A percentile compares a stretch with the other conserved stretches of the same genome.
These are phyloP conservation scores for Teratosphaeria pseudoeucalypti DNA, from an alignment of 2,329 filamentous ascomycete genomes.

Conservation along the genomic window DNA sequence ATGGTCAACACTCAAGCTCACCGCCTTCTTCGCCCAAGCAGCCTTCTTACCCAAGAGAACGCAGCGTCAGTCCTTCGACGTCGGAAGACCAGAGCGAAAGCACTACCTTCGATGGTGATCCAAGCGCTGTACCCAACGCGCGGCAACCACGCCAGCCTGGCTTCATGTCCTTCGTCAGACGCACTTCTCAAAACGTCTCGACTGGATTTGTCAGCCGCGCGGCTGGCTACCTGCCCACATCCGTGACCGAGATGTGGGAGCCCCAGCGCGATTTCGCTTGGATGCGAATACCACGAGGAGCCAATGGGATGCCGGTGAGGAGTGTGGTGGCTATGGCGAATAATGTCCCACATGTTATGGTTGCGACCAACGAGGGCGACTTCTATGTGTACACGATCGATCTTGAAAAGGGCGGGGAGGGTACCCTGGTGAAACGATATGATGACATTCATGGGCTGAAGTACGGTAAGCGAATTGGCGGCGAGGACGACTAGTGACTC, in stretches of 20 bases:
- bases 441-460: slow-evolving; percentile 39
- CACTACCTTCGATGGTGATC: slow-evolving; percentile 24
- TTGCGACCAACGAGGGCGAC: slow-evolving; percentile 88
- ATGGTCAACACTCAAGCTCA: slow-evolving; percentile 11
- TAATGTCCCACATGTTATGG: slow-evolving; percentile 92
- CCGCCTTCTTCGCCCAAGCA: slow-evolving; percentile 19
- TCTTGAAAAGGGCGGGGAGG: slow-evolving; percentile 87
- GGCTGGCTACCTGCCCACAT: slow-evolving; percentile 82
- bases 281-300: slow-evolving; percentile 73
- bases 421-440: slow-evolving; percentile 80
- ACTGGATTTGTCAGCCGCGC: slow-evolving; percentile 80
- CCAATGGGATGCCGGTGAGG: slow-evolving; percentile 47
- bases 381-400: slow-evolving; percentile 96
- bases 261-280: slow-evolving; percentile 90
- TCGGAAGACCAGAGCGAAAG: slow-evolving; percentile 13
- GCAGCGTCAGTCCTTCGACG: slow-evolving; percentile 31
- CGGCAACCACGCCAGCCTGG: slow-evolving; percentile 53
- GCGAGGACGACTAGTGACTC: slow-evolving; percentile 17
- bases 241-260: slow-evolving; percentile 97
- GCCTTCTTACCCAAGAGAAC: slow-evolving; percentile 20
- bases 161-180: slow-evolving; percentile 80
- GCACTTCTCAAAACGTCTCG: slow-evolving; percentile 88
- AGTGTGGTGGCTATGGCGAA: slow-evolving; percentile 98
- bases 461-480: slow-evolving; percentile 14
- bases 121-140: slow-evolving; percentile 17